Evolutionary conservation across 2,329 filamentous ascomycete genomes (phyloP).

Genomic region (Verticillium zaregamsianum): DNA sequence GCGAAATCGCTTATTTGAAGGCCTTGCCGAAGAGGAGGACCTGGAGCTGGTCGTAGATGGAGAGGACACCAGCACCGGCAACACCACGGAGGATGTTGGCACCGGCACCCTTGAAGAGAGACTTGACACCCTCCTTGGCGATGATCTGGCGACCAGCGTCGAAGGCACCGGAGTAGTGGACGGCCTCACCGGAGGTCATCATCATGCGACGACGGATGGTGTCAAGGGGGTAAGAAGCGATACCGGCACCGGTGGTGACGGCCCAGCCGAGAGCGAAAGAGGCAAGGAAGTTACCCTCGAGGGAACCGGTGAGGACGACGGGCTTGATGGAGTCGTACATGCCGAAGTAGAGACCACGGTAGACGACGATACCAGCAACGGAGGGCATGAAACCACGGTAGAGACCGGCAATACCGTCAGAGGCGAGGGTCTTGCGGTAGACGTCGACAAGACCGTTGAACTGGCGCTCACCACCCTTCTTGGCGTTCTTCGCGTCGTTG

Average conservation of each 20-base stretch:
- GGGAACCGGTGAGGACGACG: conserved; percentile 83
- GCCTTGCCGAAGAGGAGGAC: conserved; percentile 99
- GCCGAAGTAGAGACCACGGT: conserved; percentile 99
- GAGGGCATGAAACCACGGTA: conserved; percentile 99
- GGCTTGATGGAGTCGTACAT: conserved; percentile 99
- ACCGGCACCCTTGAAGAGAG: conserved; percentile 99
- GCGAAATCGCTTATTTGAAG: conserved; percentile 60
- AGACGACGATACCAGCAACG: conserved; percentile 98
- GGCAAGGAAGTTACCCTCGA: conserved; percentile 98
- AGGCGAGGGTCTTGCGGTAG: conserved; percentile 99
- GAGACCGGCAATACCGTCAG: conserved; percentile 98
- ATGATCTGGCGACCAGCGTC: conserved; percentile 96
- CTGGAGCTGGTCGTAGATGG: conserved; percentile 99
- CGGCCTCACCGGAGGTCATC: conserved; percentile 97
- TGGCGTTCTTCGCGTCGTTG: conserved; percentile 99
- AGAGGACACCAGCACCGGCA: conserved; percentile 99
- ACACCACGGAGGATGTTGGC: conserved; percentile 99
- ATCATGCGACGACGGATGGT: conserved; percentile 99
- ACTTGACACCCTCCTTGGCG: conserved; percentile 95
- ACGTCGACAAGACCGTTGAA: conserved; percentile 99
- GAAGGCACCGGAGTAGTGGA: conserved; percentile 98
- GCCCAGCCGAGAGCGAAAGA: conserved; percentile 98
- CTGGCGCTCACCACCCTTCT: conserved; percentile 95
- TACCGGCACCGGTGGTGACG: conserved; percentile 99
- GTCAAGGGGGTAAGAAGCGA: conserved; percentile 99